A percentile compares a stretch with the other conserved stretches of the same genome.
phyloP scores from a whole-genome alignment of 441 rosid species.

The Dalechampia spathulata region DNA sequence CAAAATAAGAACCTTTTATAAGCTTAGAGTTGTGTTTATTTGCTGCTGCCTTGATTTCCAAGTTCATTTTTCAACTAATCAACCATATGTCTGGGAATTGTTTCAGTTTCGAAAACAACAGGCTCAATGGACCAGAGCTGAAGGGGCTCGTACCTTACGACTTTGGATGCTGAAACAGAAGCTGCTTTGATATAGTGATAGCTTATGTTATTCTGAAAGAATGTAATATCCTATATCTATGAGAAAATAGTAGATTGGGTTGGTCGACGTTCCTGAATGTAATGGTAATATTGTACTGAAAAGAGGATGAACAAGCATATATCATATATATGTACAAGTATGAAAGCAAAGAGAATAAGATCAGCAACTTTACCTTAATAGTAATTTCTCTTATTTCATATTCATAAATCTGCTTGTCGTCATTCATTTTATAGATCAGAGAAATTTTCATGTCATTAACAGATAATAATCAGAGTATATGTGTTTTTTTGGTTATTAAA shows the following conservation, averaged over 20 bases:
- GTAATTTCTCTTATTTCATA: too few relatives aligned
- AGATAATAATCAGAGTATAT: too few relatives aligned
- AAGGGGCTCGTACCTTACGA: slow-evolving; percentile 62
- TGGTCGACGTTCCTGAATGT: not conserved
- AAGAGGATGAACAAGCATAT: not conserved
- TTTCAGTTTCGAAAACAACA: slow-evolving; percentile 53
- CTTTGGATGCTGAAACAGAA: slow-evolving; percentile 52
- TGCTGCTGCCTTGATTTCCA: too few relatives aligned
- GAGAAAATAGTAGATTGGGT: not conserved
- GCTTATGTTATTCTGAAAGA: not conserved
- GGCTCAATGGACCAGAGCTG: slow-evolving; percentile 66
- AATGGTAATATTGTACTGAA: slow-evolving; percentile 2
- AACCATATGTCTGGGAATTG: slow-evolving; percentile 2
- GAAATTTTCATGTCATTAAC: too few relatives aligned
- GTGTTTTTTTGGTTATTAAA: too few relatives aligned
- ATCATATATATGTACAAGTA: not conserved
- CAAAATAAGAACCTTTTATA: too few relatives aligned
- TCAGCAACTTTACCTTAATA: not conserved
- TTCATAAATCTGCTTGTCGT: too few relatives aligned
- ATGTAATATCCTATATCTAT: not conserved
- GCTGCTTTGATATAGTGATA: not conserved
- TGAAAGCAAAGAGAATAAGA: slow-evolving; percentile 3
- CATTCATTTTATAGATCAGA: too few relatives aligned
- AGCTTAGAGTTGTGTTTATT: too few relatives aligned
- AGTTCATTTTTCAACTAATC: too few relatives aligned